Percentiles rank a stretch among this genome's conserved stretches.
phyloP scores from a whole-genome alignment of 345 rosid genomes.

The Excoecaria agallocha region DNA sequence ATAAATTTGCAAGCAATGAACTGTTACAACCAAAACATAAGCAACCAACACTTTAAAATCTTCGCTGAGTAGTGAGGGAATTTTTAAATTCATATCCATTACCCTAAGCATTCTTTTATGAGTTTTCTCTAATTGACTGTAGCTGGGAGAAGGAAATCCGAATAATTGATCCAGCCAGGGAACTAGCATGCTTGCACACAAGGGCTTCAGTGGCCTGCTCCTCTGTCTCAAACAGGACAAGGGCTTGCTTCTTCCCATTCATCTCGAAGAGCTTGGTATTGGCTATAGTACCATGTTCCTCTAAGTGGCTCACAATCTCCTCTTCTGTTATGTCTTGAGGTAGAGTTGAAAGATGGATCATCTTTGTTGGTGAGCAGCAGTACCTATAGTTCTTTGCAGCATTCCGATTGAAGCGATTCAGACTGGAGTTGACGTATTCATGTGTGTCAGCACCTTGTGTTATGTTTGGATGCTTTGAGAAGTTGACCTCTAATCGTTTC shows the following conservation, averaged over 20 bases:
- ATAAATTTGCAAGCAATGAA: conserved; percentile 23
- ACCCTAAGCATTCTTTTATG: neutral
- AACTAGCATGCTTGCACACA: conserved; percentile 85
- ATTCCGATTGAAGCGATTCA: conserved; percentile 93
- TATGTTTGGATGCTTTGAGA: conserved; percentile 83
- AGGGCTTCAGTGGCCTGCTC: conserved; percentile 94
- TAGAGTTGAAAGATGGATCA: conserved; percentile 85
- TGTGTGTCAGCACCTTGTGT: conserved; percentile 87
- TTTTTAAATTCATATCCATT: conserved; percentile 12
- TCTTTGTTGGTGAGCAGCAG: conserved; percentile 98
- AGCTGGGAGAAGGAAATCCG: conserved; percentile 98
- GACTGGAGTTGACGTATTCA: conserved; percentile 75
- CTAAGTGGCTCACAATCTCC: conserved; percentile 68
- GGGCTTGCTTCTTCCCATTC: conserved; percentile 94
- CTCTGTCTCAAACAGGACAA: conserved; percentile 73
- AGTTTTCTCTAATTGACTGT: conserved; percentile 46
- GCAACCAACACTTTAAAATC: conserved; percentile 24
- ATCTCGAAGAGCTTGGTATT: conserved; percentile 84
- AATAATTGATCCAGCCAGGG: conserved; percentile 72
- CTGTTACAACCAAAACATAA: conserved; percentile 17
- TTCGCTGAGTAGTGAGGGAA: conserved; percentile 16
- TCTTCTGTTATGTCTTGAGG: conserved; percentile 86
- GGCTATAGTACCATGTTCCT: conserved; percentile 65
- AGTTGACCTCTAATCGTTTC: conserved; percentile 88
- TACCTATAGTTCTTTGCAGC: conserved; percentile 96